phyloP scores from a whole-genome alignment of 768 basidiomycete genomes.

The Pleurotus salmoneostramineus region DNA sequence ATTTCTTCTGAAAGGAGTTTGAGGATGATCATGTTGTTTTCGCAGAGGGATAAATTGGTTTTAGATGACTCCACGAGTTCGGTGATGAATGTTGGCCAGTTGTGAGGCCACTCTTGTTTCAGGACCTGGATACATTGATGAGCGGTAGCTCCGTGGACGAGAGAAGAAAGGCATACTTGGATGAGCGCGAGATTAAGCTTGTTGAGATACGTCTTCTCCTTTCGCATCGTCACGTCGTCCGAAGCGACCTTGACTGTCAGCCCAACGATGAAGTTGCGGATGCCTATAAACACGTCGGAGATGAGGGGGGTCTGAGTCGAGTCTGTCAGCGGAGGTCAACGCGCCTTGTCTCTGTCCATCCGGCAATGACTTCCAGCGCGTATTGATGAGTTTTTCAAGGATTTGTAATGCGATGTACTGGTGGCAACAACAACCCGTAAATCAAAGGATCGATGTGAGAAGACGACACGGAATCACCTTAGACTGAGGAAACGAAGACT shows the following conservation, averaged over 20 bases:
- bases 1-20: conserved; percentile 98
- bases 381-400: conserved; percentile 90
- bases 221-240: conserved; percentile 82
- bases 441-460: not conserved
- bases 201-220: conserved; percentile 92
- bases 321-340: conserved; percentile 1
- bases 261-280: conserved; percentile 94
- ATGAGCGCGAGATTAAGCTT: conserved; percentile 97
- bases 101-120: conserved; percentile 99
- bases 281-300: conserved; percentile 47
- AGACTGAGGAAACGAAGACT: conserved; percentile 78
- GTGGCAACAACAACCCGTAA: conserved; percentile 5
- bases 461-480: conserved; percentile 46
- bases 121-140: conserved; percentile 62
- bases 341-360: conserved; percentile 89
- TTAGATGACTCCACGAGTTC: conserved; percentile 98
- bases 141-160: conserved; percentile 10
- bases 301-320: not conserved
- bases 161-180: conserved; percentile 51
- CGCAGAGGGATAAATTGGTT: conserved; percentile 92
- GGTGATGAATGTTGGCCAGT: conserved; percentile 97
- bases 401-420: conserved; percentile 98
- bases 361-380: conserved; percentile 94
- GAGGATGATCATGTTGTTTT: conserved; percentile 99
- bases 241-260: conserved; percentile 91